phyloP scores from a whole-genome alignment of 2,329 filamentous ascomycete genomes.

The Penicillium crustosum region DNA sequence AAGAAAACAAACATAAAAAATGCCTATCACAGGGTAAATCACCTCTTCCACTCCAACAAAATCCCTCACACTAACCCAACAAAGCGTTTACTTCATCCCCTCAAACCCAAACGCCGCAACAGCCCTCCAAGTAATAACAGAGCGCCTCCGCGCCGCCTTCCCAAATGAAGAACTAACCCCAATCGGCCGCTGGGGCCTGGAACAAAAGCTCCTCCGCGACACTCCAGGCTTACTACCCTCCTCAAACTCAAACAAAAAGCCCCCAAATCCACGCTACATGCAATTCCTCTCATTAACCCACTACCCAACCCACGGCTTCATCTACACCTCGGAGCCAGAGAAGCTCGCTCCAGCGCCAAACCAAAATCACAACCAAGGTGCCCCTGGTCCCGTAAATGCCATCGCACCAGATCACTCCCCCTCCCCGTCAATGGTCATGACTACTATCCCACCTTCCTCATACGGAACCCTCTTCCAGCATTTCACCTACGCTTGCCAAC shows the following conservation, averaged over 20 bases:
- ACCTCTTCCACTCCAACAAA: not conserved
- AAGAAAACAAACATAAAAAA: slow-evolving; percentile 14
- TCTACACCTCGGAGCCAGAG: slow-evolving; percentile 40
- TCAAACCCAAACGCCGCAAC: slow-evolving; percentile 43
- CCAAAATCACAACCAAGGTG: not conserved
- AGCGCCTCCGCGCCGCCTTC: slow-evolving; percentile 40
- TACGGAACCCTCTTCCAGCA: slow-evolving; percentile 41
- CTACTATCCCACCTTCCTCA: slow-evolving; percentile 38
- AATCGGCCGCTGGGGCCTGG: slow-evolving; percentile 42
- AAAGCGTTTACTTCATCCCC: slow-evolving; percentile 46
- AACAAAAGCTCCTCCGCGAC: slow-evolving; percentile 46
- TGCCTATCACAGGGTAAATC: slow-evolving; percentile 39
- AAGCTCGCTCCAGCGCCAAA: not conserved
- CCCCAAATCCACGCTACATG: slow-evolving; percentile 39
- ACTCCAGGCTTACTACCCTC: slow-evolving; percentile 43
- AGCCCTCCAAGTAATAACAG: slow-evolving; percentile 35
- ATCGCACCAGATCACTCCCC: slow-evolving; percentile 2
- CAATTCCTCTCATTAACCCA: slow-evolving; percentile 46
- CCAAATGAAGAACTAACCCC: slow-evolving; percentile 37
- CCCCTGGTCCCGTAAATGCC: not conserved
- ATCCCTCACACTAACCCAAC: not conserved
- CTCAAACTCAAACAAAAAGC: slow-evolving; percentile 29
- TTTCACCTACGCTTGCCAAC: slow-evolving; percentile 43
- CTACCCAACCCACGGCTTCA: slow-evolving; percentile 41
- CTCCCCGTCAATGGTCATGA: slow-evolving; percentile 37